Evolutionary conservation across 1,284 basidiomycete species (phyloP), one percentile per base, ranked within the genome.

Genomic region (Boletus semigastroideus): DNA sequence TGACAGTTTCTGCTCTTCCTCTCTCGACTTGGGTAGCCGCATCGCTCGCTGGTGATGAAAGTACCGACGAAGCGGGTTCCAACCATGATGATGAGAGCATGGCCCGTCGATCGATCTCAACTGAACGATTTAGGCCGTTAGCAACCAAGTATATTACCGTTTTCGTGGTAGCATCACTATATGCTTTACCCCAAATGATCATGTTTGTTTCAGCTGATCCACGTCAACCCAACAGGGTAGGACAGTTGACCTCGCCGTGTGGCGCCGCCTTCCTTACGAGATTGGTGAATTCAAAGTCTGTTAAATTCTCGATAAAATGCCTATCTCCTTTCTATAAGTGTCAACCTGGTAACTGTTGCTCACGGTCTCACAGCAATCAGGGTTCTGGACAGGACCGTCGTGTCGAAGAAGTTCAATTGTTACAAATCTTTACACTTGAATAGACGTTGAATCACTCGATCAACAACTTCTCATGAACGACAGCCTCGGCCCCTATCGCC

Each of bases 281-380:
- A 52, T 40, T 22, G 17, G n/a, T 20, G 31, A 25, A n/a, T n/a
- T n/a, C n/a, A n/a, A 25, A 7, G 25, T 25, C 30, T 27, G 36
- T 37, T 38, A 49, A 37, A 41, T 38, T 46, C 38, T 31, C 22
- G 20, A 36, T 25, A 34, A 42, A 31, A 34, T 28, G 34, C 39
- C 25, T 38, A 40, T 56, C 61, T 61, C 64, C 44, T 54, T 59
- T 57, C 53, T 46, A 52, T 52, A 25, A 25, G 25, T 25, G 25
- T 25, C 46, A 17, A 28, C 36, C 10, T 38, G 41, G 22, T 25
- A 22, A 42, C 27, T 11, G 11, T 38, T 33, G 50, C 50, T 39
- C 65, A 63, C 61, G 51, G 42, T 42, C n/a, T 54, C 45, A 64
- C 62, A 59, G 58, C 39, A 55, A 41, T 47, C 52, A 55, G 59